These are phyloP conservation scores for Botrytis galanthina DNA, from an alignment of 2,329 filamentous ascomycete species.

Conservation along the genomic window DNA sequence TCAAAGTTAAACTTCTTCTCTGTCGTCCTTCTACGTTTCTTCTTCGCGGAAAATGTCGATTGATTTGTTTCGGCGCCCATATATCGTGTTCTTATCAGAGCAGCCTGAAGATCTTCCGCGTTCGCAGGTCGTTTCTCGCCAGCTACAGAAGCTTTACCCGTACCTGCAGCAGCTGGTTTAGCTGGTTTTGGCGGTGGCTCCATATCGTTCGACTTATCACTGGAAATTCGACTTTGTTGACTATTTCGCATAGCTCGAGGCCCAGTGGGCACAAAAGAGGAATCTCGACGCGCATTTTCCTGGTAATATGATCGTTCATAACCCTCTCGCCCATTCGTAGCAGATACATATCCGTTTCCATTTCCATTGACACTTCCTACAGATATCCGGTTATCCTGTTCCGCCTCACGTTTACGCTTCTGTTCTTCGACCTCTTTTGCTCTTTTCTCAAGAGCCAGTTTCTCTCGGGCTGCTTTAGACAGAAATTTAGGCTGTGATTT, in stretches of 20 bases:
- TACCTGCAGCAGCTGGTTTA: conserved; percentile 23
- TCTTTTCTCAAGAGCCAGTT: conserved; percentile 74
- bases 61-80: conserved; percentile 87
- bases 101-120: conserved; percentile 66
- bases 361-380: conserved; percentile 26
- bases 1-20: conserved; percentile 99
- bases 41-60: conserved; percentile 89
- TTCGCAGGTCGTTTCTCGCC: conserved; percentile 41
- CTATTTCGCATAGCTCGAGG: conserved; percentile 62
- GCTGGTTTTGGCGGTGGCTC: conserved; percentile 36
- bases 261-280: conserved; percentile 60
- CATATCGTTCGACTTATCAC: conserved; percentile 24
- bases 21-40: conserved; percentile 88
- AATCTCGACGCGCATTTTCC: conserved; percentile 32
- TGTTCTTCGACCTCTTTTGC: conserved; percentile 68
- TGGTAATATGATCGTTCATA: conserved; percentile 28
- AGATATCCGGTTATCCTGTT: conserved; percentile 30
- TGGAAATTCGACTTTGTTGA: conserved; percentile 23
- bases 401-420: conserved; percentile 46
- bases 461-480: conserved; percentile 78
- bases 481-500: conserved; percentile 70
- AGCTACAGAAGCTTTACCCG: conserved; percentile 37
- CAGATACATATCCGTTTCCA: conserved; percentile 7
- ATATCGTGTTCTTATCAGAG: conserved; percentile 75
- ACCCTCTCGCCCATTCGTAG: conserved; percentile 30